Conservation (phyloP, 1,139 yeast species). For the Yamadazyma dushanensis region DNA sequence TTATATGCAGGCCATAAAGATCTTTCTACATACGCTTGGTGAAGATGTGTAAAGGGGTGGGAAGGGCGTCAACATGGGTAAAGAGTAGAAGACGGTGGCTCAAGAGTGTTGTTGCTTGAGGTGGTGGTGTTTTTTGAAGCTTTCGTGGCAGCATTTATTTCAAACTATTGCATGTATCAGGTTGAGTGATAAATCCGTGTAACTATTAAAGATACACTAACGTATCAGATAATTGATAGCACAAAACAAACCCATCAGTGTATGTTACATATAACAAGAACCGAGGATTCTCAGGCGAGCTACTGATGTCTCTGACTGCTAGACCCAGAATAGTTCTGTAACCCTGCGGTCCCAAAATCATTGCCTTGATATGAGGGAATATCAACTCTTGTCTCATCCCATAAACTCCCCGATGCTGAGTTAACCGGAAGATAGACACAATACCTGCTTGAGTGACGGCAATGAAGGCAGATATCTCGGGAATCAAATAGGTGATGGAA, state of each 20-base stretch:
- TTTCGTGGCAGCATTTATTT: too few species aligned
- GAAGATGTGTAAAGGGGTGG: too few species aligned
- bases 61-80: not conserved
- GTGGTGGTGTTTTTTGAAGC: too few species aligned
- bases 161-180: too few species aligned
- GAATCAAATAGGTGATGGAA: conserved; percentile 51
- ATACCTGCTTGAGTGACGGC: conserved; percentile 61
- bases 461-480: conserved; percentile 53
- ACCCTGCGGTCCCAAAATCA: conserved; percentile 29
- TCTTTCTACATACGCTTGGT: too few species aligned
- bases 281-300: conserved; percentile 17
- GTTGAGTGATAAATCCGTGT: too few species aligned
- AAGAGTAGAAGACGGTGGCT: too few species aligned
- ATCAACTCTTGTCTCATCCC: conserved; percentile 64
- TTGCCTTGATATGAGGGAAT: conserved; percentile 42
- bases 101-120: too few species aligned
- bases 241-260: conserved; percentile 34
- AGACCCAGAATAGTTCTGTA: conserved; percentile 36
- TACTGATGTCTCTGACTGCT: conserved; percentile 23
- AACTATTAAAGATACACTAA: not conserved
- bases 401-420: conserved; percentile 54
- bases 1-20: conserved; percentile 2
- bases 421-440: conserved; percentile 57
- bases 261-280: conserved; percentile 30
- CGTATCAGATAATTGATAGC: conserved; percentile 21